Evolutionary conservation across 1,284 basidiomycete species (phyloP), one percentile per base, ranked within the genome.

Genomic region (Ganoderma resinaceum): DNA sequence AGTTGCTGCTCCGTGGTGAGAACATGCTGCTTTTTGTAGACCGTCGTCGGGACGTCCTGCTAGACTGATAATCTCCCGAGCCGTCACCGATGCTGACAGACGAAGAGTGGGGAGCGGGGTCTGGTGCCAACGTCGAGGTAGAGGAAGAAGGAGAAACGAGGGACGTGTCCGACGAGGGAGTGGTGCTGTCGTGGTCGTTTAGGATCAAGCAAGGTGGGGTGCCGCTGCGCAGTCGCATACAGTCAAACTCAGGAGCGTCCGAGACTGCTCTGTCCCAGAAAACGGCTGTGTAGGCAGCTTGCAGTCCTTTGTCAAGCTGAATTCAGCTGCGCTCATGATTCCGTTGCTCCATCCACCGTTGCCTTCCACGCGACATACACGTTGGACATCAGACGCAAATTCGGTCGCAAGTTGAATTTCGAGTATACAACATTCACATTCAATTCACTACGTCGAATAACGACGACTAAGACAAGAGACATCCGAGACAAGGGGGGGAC

Each of bases 1-100:
- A 92, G 76, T 85, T 84, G 72, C 79, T 81, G 72, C 79, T 86
- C 42, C 85, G 79, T 3, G 87, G 83, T 6, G 86, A 84, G 55
- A 83, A 73, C 77, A 81, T 81, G 61, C 26, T 67, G 66, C 71
- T 66, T 61, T 66, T 65, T 23, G 61, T 49, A 26, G 66, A 58
- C 61, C 66, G 61, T 66, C 62, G 62, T 35, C 66, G 66, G 35
- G 66, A 37, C 61, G 61, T 26, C 42, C 43, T 49, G 61, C n/a
- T 53, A 35, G 61, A 38, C 12, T 46, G 61, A 29, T 26, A 6
- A 12, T 23, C 46, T 23, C 35, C 57, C 40, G 65, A 66, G 59
- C 59, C 33, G 65, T 23, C 61, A 46, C 58, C 63, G 46, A 59
- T 62, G 63, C 57, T 59, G 42, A 59, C 58, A 38, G 68, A 64